phyloP scores from a whole-genome alignment of 164 flowering plant genomes.

The Magnolia officinalis region DNA sequence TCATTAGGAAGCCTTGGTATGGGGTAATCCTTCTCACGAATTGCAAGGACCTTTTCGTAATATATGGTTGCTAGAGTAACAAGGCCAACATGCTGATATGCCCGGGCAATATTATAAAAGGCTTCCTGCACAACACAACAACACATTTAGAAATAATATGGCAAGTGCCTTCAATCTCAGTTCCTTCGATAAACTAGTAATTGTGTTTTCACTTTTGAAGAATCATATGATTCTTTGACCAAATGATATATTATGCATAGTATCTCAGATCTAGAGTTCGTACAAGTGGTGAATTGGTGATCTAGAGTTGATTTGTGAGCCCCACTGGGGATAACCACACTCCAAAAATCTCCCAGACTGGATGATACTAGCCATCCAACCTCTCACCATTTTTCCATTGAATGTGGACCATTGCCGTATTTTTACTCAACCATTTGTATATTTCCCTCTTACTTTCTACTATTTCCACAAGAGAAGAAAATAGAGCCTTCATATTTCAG shows the following conservation, averaged over 20 bases:
- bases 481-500: not conserved
- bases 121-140: slow-evolving; percentile 56
- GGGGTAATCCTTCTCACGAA: slow-evolving; percentile 51
- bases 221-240: not conserved
- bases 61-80: slow-evolving; percentile 64
- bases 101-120: slow-evolving; percentile 80
- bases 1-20: slow-evolving; percentile 66
- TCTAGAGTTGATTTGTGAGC: too few species aligned
- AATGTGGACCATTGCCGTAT: not conserved
- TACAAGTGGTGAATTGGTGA: not conserved
- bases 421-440: not conserved
- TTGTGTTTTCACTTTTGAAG: not conserved
- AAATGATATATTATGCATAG: not conserved
- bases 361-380: not conserved
- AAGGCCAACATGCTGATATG: slow-evolving; percentile 85
- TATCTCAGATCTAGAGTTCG: not conserved
- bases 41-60: slow-evolving; percentile 79
- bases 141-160: not conserved
- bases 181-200: not conserved
- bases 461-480: not conserved
- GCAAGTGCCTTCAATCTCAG: not conserved
- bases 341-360: not conserved
- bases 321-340: not conserved
- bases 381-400: not conserved
- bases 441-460: not conserved